Evolutionary conservation across 768 basidiomycete genomes (phyloP).

Genomic region (Termitomyces sp.): DNA sequence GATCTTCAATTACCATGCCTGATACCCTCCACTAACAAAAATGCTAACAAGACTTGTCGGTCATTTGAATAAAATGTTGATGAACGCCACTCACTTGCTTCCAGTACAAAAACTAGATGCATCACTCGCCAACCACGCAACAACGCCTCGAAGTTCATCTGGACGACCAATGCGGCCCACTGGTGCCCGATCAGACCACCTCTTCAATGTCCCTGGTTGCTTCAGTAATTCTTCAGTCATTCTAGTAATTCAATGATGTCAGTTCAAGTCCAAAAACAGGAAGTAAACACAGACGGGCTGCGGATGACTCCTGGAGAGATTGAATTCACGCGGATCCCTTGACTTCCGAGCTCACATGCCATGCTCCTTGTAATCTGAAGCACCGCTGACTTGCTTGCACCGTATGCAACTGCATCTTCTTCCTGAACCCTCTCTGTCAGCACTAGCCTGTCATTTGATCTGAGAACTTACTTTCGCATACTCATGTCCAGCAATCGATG

Average conservation of each 20-base stretch:
- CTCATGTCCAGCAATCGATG: no score
- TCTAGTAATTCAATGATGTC: conserved; percentile 23
- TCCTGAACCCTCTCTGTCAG: background rate
- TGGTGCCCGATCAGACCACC: conserved; percentile 42
- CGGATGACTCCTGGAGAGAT: conserved; percentile 74
- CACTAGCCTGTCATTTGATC: no score
- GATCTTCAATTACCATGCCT: conserved; percentile 41
- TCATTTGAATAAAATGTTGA: no score
- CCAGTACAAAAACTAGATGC: no score
- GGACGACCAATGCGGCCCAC: no score
- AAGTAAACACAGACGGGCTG: conserved; percentile 39
- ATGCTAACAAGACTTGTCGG: conserved; percentile 30
- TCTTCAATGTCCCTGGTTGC: conserved; percentile 51
- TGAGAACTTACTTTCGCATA: no score
- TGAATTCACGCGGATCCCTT: conserved; percentile 66
- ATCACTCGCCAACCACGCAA: no score
- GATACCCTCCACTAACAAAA: conserved; percentile 53
- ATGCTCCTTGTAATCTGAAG: conserved; percentile 75
- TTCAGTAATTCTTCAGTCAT: conserved; percentile 73
- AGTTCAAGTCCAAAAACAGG: background rate
- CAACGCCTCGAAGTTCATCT: no score
- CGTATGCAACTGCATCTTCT: conserved; percentile 39
- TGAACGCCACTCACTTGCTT: no score
- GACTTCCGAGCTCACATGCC: conserved; percentile 68
- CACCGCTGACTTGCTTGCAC: conserved; percentile 72